Percentiles rank a stretch among this genome's conserved stretches.
These are phyloP conservation scores for Russula virescens DNA, from an alignment of 768 basidiomycete genomes.

Conservation along the genomic window DNA sequence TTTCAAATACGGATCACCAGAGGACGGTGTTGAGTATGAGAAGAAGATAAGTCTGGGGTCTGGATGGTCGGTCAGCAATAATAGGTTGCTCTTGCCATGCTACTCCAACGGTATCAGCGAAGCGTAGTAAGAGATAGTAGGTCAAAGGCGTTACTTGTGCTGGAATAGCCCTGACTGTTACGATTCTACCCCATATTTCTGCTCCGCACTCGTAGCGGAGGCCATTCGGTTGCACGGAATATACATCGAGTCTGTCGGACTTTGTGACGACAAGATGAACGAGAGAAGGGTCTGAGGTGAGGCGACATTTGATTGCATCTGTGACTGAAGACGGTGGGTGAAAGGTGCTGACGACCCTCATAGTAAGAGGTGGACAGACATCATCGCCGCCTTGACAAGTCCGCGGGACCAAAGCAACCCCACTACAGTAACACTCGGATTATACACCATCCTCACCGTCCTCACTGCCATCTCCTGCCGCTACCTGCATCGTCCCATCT, in stretches of 20 bases:
- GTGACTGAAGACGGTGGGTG: slow-evolving; percentile 70
- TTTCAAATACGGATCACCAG: slow-evolving; percentile 33
- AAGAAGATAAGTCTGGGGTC: slow-evolving; percentile 68
- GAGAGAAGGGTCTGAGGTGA: slow-evolving; percentile 43
- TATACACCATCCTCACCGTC: not conserved
- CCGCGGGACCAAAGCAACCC: too few relatives aligned
- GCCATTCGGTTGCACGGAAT: slow-evolving; percentile 55
- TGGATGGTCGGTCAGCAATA: slow-evolving; percentile 72
- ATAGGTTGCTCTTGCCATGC: slow-evolving; percentile 40
- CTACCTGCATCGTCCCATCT: slow-evolving; percentile 52
- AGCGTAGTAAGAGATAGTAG: not conserved
- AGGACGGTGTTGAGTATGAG: slow-evolving; percentile 38
- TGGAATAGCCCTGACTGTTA: slow-evolving; percentile 50
- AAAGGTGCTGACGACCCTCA: slow-evolving; percentile 67
- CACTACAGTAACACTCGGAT: too few relatives aligned
- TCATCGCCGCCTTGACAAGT: too few relatives aligned
- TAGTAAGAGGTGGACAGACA: slow-evolving; percentile 19
- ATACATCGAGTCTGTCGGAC: slow-evolving; percentile 60
- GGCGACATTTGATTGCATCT: slow-evolving; percentile 59
- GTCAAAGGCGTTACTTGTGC: slow-evolving; percentile 40
- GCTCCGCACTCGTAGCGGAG: slow-evolving; percentile 52
- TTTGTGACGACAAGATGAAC: slow-evolving; percentile 70
- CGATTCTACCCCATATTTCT: slow-evolving; percentile 66
- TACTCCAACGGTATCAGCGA: slow-evolving; percentile 1
- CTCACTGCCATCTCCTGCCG: not conserved